Base-by-base conservation (phyloP, 2,329 filamentous ascomycete species). In the Elsinoe australis region DNA sequence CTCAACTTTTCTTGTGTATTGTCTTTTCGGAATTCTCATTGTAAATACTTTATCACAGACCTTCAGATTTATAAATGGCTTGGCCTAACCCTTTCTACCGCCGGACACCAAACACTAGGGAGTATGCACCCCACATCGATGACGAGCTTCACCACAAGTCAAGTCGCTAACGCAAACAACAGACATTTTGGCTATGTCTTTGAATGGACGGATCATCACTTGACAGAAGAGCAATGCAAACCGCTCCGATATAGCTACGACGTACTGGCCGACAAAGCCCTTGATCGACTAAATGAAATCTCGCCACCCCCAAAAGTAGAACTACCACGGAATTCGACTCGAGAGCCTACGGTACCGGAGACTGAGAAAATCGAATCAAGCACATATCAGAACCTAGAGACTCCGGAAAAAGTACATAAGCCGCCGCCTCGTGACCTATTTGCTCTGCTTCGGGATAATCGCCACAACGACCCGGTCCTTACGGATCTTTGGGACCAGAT, bases 231-330 rank as follows among this genome's bases (percentile, higher is more conserved):
- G 48, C 68, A 86, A 57, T 66, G 82, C 31, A 64, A 74, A 47
- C 76, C 75, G 2, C 60, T 84, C 54, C 81, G 80, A 42, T 74
- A 77, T 50, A 75, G 76, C 1, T 89, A 85, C 59, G 86, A 90
- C 62, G 71, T 69, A 5, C 67, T 87, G 1, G 83, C 74, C 24
- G 78, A 85, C 54, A 73, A 84, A 51, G 82, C 79, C 50, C 67
- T 87, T 12, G 71, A 80, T 51, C 69, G 73, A 5, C 62, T 89
- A 14, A 80, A 86, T 57, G 66, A 72, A 14, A 73, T 87, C 47
- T 77, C 75, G 48, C 73, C 74, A 55, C 70, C 71, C 10, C 56
- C 59, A 18, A 61, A 62, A 26, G 61, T 60, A 49, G 58, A 59
- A 44, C 53, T 70, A 47, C 60, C 65, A 33, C 56, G 69, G 51